These are phyloP conservation scores for Candida qinlingensis DNA, from an alignment of 805 yeast genomes.

Conservation along the genomic window DNA sequence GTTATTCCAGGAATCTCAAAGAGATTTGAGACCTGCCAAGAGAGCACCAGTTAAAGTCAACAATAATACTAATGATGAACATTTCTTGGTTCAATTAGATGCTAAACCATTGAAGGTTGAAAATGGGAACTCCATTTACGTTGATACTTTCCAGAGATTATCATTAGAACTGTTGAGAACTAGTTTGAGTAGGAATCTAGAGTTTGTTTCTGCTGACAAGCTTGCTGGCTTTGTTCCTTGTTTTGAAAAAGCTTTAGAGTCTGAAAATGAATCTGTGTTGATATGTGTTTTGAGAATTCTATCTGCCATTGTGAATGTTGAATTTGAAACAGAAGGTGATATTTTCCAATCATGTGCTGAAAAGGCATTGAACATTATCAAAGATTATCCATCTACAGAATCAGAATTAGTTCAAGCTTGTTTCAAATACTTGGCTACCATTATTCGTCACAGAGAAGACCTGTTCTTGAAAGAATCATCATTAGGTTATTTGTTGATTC, in stretches of 20 bases:
- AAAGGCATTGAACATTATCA: slow-evolving; percentile 55
- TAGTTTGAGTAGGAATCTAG: slow-evolving; percentile 59
- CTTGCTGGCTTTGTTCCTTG: slow-evolving; percentile 73
- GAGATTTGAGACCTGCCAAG: slow-evolving; percentile 6
- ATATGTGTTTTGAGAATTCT: slow-evolving; percentile 62
- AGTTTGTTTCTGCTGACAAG: slow-evolving; percentile 52
- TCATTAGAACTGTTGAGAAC: slow-evolving; percentile 71
- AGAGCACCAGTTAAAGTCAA: not conserved
- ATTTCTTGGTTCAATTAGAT: slow-evolving; percentile 69
- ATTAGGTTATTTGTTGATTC: slow-evolving; percentile 62
- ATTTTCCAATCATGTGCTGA: slow-evolving; percentile 58
- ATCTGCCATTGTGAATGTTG: slow-evolving; percentile 52
- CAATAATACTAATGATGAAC: slow-evolving; percentile 40
- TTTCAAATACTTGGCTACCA: slow-evolving; percentile 64
- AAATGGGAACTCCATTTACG: slow-evolving; percentile 49
- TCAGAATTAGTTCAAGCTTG: slow-evolving; percentile 77
- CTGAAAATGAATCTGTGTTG: slow-evolving; percentile 75
- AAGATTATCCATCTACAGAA: slow-evolving; percentile 72
- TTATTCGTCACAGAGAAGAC: slow-evolving; percentile 64
- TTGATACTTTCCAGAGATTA: slow-evolving; percentile 64
- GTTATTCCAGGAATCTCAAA: slow-evolving; percentile 51
- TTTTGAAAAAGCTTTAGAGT: slow-evolving; percentile 51
- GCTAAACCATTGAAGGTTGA: slow-evolving; percentile 51
- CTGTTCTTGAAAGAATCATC: slow-evolving; percentile 65
- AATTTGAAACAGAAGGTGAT: slow-evolving; percentile 46